Conservation (phyloP, 148 eudicot genomes). For the Selenicereus undatus region DNA sequence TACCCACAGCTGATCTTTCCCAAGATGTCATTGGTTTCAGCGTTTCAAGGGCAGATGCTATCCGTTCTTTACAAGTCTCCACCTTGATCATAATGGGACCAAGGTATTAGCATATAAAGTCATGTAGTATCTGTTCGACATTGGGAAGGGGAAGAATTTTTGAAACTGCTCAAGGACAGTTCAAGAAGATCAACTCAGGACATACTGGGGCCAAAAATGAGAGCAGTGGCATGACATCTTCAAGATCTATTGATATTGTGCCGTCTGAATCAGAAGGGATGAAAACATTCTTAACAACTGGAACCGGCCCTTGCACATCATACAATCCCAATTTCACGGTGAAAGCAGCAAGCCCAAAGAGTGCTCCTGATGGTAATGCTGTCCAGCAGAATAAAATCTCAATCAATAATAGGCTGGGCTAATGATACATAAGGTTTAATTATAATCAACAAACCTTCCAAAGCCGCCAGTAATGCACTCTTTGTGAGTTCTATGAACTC, state of each 20-base stretch:
- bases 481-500: slow-evolving; percentile 93
- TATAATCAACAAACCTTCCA: slow-evolving; percentile 60
- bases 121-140: not conserved
- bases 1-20: slow-evolving; percentile 81
- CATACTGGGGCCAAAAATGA: slow-evolving; percentile 97
- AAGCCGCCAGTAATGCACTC: slow-evolving; percentile 87
- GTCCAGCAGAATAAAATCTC: slow-evolving; percentile 15
- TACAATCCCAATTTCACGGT: slow-evolving; percentile 91
- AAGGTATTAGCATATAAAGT: slow-evolving; percentile 10
- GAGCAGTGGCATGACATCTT: slow-evolving; percentile 89
- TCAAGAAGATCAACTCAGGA: slow-evolving; percentile 11
- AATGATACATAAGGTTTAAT: not conserved
- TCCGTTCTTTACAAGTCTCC: slow-evolving; percentile 92
- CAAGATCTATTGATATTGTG: slow-evolving; percentile 66
- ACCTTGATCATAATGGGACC: slow-evolving; percentile 44
- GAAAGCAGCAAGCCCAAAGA: slow-evolving; percentile 91
- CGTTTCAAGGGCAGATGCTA: slow-evolving; percentile 94
- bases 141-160: not conserved
- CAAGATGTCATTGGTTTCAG: slow-evolving; percentile 89
- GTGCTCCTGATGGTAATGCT: slow-evolving; percentile 91
- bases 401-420: slow-evolving; percentile 1
- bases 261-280: slow-evolving; percentile 65
- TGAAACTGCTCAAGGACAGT: not conserved
- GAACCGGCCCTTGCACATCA: slow-evolving; percentile 97
- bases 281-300: slow-evolving; percentile 84